Conservation (phyloP, 2,329 filamentous ascomycete genomes). For the Fonsecaea pedrosoi region DNA sequence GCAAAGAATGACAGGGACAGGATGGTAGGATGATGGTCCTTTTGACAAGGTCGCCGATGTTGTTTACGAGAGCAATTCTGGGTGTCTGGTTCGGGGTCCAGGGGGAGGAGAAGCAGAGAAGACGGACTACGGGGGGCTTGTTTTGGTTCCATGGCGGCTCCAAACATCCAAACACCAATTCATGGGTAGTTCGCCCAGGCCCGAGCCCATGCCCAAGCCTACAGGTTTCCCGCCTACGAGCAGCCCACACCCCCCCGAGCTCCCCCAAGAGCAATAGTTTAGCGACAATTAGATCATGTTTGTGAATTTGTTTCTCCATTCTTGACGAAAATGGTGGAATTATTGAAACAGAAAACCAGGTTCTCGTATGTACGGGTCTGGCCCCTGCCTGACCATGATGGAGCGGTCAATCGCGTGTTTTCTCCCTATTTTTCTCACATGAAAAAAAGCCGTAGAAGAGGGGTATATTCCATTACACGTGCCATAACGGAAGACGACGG, state of each 20-base stretch:
- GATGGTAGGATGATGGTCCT: constrained; percentile 2
- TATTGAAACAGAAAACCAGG: not conserved
- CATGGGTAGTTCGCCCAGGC: not conserved
- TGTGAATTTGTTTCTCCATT: not conserved
- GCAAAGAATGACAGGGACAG: not conserved
- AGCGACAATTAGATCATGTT: not conserved
- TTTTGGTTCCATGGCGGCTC: constrained; percentile 1
- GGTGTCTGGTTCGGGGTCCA: not conserved
- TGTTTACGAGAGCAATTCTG: constrained; percentile 7
- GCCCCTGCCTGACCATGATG: not conserved
- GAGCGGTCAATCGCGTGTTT: not conserved
- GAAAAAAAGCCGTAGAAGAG: not conserved
- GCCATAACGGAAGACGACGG: not conserved
- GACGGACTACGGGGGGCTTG: not conserved
- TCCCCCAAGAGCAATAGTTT: not conserved
- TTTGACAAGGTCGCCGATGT: constrained; percentile 15
- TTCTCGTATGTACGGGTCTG: not conserved
- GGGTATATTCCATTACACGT: not conserved
- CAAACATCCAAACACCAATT: not conserved
- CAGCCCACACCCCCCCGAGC: not conserved
- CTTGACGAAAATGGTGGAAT: not conserved
- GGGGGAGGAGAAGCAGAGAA: not conserved
- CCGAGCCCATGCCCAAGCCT: not conserved
- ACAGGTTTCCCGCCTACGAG: not conserved
- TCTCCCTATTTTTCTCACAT: not conserved